Evolutionary conservation across 768 basidiomycete genomes (phyloP), one percentile per base, ranked within the genome.

Genomic region (Pleurotus giganteus): DNA sequence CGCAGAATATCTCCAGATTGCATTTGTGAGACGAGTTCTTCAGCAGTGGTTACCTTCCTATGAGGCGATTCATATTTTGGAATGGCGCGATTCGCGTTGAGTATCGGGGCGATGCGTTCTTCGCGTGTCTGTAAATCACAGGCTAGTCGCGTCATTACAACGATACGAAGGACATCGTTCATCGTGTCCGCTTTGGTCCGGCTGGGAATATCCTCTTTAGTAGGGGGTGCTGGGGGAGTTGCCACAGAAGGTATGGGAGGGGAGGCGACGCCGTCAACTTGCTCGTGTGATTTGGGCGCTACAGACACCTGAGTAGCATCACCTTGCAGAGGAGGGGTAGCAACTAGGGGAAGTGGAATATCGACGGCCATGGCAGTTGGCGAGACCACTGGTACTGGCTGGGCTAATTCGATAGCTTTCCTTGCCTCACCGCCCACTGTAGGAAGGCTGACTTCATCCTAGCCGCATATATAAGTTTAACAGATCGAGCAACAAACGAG

Each of bases 51-150:
- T 37, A 64, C 61, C 23, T 65, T 63, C 31, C 66, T 63, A 37
- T 63, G 70, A 15, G 64, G 68, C 43, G 52, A 64, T 15, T 61
- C 34, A 55, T 24, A n/a, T 44, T 26, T 19, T 29, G 76, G 70
- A 45, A 82, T 69, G 7, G 77, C 68, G 57, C 72, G 71, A 64
- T 91, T 91, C 27, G 82, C 77, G 59, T 77, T 66, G 12, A 92
- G 71, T 19, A 91, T 74, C 1, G 87, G 87, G 23, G 78, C 74
- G 8, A 88, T 74, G 19, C 82, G 79, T 60, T 88, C 85, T 36
- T 79, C 76, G 19, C 81, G 80, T 9, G 84, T 78, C 65, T 86
- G 84, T 12, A 70, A 74, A 64, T 89, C 85, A 57, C 71, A 75
- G 31, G 79, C 74, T 36, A 85, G 73, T 26, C 88, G 79, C 8